Base-by-base conservation (phyloP, 352 stramenopile species). In the Pythium pyrilobum region DNA sequence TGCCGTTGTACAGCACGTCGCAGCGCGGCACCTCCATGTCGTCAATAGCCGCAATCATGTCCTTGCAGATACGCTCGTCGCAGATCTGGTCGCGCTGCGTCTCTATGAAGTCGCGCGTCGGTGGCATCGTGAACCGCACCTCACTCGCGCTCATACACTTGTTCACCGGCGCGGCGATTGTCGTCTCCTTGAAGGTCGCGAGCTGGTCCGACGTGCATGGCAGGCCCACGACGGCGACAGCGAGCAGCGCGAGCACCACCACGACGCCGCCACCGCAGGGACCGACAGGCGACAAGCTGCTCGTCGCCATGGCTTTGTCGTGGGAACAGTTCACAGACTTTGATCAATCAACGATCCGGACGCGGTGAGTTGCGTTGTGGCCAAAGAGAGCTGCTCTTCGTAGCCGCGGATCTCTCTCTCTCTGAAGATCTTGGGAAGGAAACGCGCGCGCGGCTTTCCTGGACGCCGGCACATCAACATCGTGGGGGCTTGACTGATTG, bases 1-100 rank as follows among this genome's bases (percentile, higher is more conserved):
- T 66, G 20, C 69, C 59, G 51, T 74, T 60, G 44, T 81, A 74
- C 2, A 66, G 10, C 8, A 68, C 43, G 1, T 85, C 77, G 41
- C 77, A 88, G 15, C 45, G 66, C 16, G 74, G 72, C 11, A 88
- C 55, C 18, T 78, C 59, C 49, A 88, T 61, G 46, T 86, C 77
- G 54, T 86, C 74, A 10, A 86, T 54, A 10, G 59, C 52, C 0
- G 71, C 72, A 38, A 88, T 81, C 71, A 86, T 75, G 2, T 62
- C 44, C 38, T 78, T 68, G 43, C 77, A 88, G 1, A 56, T 37
- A 16, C 66, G 65, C 5, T 76, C 65, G 36, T 68, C 66, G 41
- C 73, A 88, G 18, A 89, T 42, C 12, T 56, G 52, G 15, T 46
- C 25, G 20, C 71, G 58, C 20, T 85, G 53, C 0, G 53, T 29